Conservation (phyloP, 306 rosid genomes). For the Fagus crenata region DNA sequence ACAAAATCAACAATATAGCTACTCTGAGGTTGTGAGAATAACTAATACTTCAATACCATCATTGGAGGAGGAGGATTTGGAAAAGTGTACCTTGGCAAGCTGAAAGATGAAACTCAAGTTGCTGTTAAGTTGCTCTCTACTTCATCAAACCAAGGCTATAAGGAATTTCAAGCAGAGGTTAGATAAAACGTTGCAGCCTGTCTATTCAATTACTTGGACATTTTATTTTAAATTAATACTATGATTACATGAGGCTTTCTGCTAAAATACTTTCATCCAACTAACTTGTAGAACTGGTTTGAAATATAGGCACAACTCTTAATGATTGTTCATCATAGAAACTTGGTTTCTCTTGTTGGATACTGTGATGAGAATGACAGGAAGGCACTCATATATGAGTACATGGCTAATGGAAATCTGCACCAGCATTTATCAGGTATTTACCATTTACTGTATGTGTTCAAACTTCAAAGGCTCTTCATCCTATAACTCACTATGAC, state of each 20-base stretch:
- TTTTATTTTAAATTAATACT: too few species aligned
- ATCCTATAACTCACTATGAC: background rate
- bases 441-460: background rate
- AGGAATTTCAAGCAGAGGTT: slow-evolving; percentile 14
- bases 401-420: slow-evolving; percentile 29
- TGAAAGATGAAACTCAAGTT: slow-evolving; percentile 14
- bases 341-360: slow-evolving; percentile 35
- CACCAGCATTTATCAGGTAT: slow-evolving; percentile 11
- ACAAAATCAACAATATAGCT: slow-evolving; percentile 27
- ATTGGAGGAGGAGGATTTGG: slow-evolving; percentile 59
- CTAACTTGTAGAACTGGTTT: background rate
- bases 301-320: slow-evolving; percentile 9
- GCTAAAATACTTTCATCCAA: background rate
- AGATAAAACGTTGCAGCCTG: too few species aligned
- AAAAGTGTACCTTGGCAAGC: slow-evolving; percentile 32
- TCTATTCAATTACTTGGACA: too few species aligned
- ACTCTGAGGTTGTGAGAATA: slow-evolving; percentile 29
- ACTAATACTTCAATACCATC: slow-evolving; percentile 35
- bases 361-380: slow-evolving; percentile 25
- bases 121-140: too few species aligned
- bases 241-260: too few species aligned
- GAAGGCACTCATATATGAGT: slow-evolving; percentile 26
- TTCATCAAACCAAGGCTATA: too few species aligned
- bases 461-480: background rate
- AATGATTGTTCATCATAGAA: slow-evolving; percentile 26